Base-by-base conservation (phyloP, 2,329 filamentous ascomycete species). In the Colletotrichum gloeosporioides region DNA sequence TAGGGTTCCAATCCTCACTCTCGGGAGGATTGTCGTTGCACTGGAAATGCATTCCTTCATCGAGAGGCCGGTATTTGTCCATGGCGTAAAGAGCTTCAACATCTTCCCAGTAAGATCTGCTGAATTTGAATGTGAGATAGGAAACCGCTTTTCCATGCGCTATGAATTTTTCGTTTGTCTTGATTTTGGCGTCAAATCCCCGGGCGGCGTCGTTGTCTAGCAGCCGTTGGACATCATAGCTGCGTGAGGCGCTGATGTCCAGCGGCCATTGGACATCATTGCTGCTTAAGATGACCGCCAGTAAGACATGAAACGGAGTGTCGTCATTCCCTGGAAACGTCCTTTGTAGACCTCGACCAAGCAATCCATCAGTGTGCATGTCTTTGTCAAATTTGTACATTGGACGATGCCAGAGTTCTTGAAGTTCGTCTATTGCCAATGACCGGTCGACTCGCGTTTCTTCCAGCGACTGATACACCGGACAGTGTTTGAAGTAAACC, bases 71-170 rank as follows among this genome's bases (percentile, higher is more conserved):
- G 8, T 3, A 0, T 44, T n/a, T 44, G 39, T 44, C 39, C 18
- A 12, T n/a, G 6, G n/a, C 4, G 44, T 49, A 22, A 22, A 49
- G 3, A 7, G 18, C 44, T 6, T 49, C 44, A 3, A 49, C 44
- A 49, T 4, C 44, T 13, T 49, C 44, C 10, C 6, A 49, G n/a
- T 49, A n/a, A 49, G 44, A 13, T 49, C 13, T 49, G 44, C 44
- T 49, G 44, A 22, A 49, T 8, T 22, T 49, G 2, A 49, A 22
- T 49, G 44, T 22, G 44, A 49, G 44, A 22, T 12, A 49, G 44
- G 18, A 9, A 4, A 2, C 0, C n/a, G 6, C 6, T 49, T 49
- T 22, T 22, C 44, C 18, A n/a, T 7, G 4, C 0, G 18, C 13
- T 22, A 1, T 9, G 1, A n/a, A 2, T 22, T 49, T 49, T 49